Conservation (phyloP, 2,329 filamentous ascomycete genomes). For the Colletotrichum shisoi region DNA sequence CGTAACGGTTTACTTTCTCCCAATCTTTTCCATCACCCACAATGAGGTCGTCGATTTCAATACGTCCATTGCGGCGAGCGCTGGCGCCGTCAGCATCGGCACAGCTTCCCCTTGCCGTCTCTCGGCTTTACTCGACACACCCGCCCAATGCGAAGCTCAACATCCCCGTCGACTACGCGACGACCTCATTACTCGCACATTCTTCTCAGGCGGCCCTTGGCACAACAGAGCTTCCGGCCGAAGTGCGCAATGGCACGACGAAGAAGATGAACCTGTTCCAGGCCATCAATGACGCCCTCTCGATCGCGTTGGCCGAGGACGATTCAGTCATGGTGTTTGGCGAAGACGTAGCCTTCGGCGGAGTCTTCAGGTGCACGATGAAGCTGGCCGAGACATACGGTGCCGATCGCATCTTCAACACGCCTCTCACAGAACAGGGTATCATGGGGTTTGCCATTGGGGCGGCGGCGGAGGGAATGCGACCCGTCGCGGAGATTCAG, state of each 20-base stretch:
- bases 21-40: constrained; percentile 6
- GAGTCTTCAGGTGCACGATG: constrained; percentile 94
- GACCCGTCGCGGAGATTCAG: constrained; percentile 91
- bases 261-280: constrained; percentile 94
- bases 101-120: constrained; percentile 30
- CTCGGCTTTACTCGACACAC: constrained; percentile 61
- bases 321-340: constrained; percentile 91
- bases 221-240: constrained; percentile 73
- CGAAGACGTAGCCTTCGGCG: constrained; percentile 96
- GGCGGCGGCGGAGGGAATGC: constrained; percentile 87
- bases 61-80: constrained; percentile 35
- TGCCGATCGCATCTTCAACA: constrained; percentile 91
- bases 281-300: constrained; percentile 88
- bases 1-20: constrained; percentile 19
- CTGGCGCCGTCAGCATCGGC: constrained; percentile 30
- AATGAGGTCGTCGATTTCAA: constrained; percentile 35
- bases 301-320: constrained; percentile 81
- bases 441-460: constrained; percentile 95
- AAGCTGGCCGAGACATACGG: constrained; percentile 89
- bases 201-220: constrained; percentile 74
- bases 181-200: constrained; percentile 82
- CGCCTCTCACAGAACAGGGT: constrained; percentile 90
- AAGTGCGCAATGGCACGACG: constrained; percentile 72
- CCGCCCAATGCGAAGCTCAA: constrained; percentile 75
- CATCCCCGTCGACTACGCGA: constrained; percentile 84